Base-by-base conservation (phyloP, 805 yeast species). In the Monosporozyma yasuniensis region DNA sequence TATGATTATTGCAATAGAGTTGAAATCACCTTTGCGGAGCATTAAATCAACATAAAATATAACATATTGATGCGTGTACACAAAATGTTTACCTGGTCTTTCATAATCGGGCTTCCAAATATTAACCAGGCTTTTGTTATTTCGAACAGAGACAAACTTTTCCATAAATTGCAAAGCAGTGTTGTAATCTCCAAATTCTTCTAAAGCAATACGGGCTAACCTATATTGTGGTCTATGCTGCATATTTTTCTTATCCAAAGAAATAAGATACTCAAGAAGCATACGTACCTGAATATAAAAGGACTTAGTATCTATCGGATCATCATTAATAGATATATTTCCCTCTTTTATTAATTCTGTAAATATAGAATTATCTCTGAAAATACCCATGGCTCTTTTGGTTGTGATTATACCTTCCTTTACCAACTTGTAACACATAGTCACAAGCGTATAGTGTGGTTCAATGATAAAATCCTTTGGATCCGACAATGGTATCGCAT, bases 71-170 rank as follows among this genome's bases (percentile, higher is more conserved):
- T 73, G 76, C 30, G 84, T 83, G 66, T 84, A 88, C 10, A 79
- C 80, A 63, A 89, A 91, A 66, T 91, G 96, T 57, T 86, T 87
- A 0, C 99, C 99, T 0, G 97, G 93, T 19, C 95, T 69, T 64
- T 95, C 99, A 57, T 74, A 65, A 45, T 89, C 96, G 0, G 97
- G 95, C 57, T 88, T 88, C 98, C 99, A 93, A 50, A 93, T 86
- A 55, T 80, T 84, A 1, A 90, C 79, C 37, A 93, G 73, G 10
- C 83, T 79, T 60, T 88, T 85, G 2, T 78, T 74, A 0, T 88
- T 73, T 56, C 81, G 86, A 46, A 87, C 64, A 7, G 85, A 74
- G 47, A 90, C 77, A 16, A 88, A 69, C 0, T 72, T 61, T 1
- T 77, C 70, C 77, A 91, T 78, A 55, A 84, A 87, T 11, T 75